A percentile compares a stretch with the other conserved stretches of the same genome.
phyloP scores from a whole-genome alignment of 2,329 filamentous ascomycete genomes.

The Coniochaeta pulveracea region DNA sequence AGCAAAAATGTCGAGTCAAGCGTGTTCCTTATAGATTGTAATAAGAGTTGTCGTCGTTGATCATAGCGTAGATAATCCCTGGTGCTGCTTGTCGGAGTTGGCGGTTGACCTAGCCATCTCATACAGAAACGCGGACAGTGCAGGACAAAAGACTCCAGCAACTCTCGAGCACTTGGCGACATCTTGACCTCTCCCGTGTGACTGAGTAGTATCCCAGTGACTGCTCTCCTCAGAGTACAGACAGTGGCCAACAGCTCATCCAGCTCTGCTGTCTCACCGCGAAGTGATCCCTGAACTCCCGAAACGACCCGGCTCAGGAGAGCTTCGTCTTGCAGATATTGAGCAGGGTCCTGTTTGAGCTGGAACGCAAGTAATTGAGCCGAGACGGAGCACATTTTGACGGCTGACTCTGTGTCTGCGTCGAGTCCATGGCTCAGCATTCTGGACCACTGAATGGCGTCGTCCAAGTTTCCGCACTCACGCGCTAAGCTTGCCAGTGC shows the following conservation, averaged over 20 bases:
- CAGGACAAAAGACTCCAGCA: constrained; percentile 45
- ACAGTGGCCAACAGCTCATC: constrained; percentile 50
- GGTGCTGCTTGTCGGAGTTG: constrained; percentile 34
- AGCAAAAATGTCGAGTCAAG: constrained; percentile 51
- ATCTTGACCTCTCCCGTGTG: constrained; percentile 8
- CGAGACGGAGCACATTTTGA: constrained; percentile 37
- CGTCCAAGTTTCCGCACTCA: constrained; percentile 34
- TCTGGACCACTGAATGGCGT: constrained; percentile 44
- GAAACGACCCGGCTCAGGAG: constrained; percentile 38
- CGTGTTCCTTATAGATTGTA: constrained; percentile 40
- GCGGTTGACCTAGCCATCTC: constrained; percentile 50
- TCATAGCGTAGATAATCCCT: constrained; percentile 52
- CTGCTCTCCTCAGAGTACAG: constrained; percentile 41
- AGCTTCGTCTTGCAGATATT: constrained; percentile 23
- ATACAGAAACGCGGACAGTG: constrained; percentile 48
- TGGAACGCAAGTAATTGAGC: constrained; percentile 44
- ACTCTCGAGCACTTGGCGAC: constrained; percentile 13
- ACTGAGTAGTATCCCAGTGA: constrained; percentile 32
- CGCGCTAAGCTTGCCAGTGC: constrained; percentile 31
- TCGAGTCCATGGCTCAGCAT: constrained; percentile 29
- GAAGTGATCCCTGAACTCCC: constrained; percentile 45
- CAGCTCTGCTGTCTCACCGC: constrained; percentile 46
- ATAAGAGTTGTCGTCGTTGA: constrained; percentile 41
- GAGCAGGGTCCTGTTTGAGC: constrained; percentile 29
- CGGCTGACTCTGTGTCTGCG: constrained; percentile 30